phyloP scores from a whole-genome alignment of 352 stramenopile genomes.

The Pythium periplocum region DNA sequence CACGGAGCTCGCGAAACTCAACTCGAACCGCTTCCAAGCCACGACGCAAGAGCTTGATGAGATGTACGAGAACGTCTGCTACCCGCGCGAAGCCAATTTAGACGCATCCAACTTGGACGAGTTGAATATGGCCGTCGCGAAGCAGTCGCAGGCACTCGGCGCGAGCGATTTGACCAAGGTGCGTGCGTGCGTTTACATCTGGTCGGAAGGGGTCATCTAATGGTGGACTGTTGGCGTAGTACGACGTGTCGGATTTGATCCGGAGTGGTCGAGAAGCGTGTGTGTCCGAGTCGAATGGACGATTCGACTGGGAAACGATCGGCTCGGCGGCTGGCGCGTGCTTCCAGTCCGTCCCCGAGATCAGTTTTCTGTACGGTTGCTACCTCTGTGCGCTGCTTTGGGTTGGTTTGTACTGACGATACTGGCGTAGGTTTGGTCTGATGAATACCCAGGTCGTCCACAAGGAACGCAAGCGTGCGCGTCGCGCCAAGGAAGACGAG shows the following conservation, averaged over 20 bases:
- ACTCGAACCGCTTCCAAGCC: conserved; percentile 45
- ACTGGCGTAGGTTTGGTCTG: conserved; percentile 39
- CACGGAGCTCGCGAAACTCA: conserved; percentile 56
- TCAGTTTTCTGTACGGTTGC: conserved; percentile 53
- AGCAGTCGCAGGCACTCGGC: conserved; percentile 66
- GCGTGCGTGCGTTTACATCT: no score
- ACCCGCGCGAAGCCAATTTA: conserved; percentile 75
- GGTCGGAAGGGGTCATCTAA: no score
- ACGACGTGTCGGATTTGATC: conserved; percentile 64
- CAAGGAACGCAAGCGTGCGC: conserved; percentile 56
- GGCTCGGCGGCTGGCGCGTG: conserved; percentile 55
- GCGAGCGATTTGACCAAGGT: conserved; percentile 71
- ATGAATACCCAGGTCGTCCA: conserved; percentile 74
- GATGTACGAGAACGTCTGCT: conserved; percentile 78
- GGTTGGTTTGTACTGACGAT: no score
- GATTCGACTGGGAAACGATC: conserved; percentile 65
- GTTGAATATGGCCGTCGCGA: conserved; percentile 67
- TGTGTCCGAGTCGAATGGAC: conserved; percentile 21
- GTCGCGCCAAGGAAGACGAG: conserved; percentile 39
- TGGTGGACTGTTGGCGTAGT: conserved; percentile 7
- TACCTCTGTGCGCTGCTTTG: neutral
- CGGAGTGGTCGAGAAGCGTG: conserved; percentile 39
- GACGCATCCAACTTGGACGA: conserved; percentile 81
- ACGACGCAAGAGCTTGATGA: conserved; percentile 63
- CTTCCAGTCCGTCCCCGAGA: conserved; percentile 67